Base-by-base conservation (phyloP, 2,329 filamentous ascomycete genomes). In the Sporothrix protearum region DNA sequence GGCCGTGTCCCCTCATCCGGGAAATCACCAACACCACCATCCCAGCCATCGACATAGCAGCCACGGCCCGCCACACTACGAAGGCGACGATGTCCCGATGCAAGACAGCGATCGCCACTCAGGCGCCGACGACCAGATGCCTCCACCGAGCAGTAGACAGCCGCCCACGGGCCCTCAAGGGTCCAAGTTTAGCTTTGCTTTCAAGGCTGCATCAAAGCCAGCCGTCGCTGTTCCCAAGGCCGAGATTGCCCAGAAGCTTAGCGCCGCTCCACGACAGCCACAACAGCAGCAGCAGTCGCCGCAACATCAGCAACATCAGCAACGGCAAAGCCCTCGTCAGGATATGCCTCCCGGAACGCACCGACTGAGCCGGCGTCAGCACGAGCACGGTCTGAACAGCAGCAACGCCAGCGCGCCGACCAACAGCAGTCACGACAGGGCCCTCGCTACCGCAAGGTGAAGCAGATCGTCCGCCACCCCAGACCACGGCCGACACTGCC, bases 151-250 rank as follows among this genome's bases (percentile, higher is more conserved):
- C 71, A 83, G 80, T 71, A 86, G 87, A 71, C 83, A 87, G 51
- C 81, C 85, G 1, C 83, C 86, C 25, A 83, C 84, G 1, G 85
- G 87, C 5, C 83, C 87, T n/a, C 83, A 85, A 45, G 53, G 53
- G 7, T 81, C 89, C 59, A 96, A 95, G 81, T 96, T 97, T 77
- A 96, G 93, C 79, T 98, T 98, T 79, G 93, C 94, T 1, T 93
- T 98, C 80, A 97, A 97, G 79, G 87, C 90, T 10, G 87, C 91
- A 55, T 86, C 85, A 12, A 90, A 90, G 75, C 82, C 85, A 8
- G 80, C 85, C 1, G 82, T 87, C 16, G 81, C 88, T 9, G 83
- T 84, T 14, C 88, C 88, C 2, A 89, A 90, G 74, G 87, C 86
- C 2, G 88, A 91, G 75, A 91, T 91, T 69, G 89, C 88, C 0